A percentile compares a stretch with the other conserved stretches of the same genome.
Evolutionary conservation across 2,329 filamentous ascomycete species (phyloP).

Genomic region (Clonostachys solani): DNA sequence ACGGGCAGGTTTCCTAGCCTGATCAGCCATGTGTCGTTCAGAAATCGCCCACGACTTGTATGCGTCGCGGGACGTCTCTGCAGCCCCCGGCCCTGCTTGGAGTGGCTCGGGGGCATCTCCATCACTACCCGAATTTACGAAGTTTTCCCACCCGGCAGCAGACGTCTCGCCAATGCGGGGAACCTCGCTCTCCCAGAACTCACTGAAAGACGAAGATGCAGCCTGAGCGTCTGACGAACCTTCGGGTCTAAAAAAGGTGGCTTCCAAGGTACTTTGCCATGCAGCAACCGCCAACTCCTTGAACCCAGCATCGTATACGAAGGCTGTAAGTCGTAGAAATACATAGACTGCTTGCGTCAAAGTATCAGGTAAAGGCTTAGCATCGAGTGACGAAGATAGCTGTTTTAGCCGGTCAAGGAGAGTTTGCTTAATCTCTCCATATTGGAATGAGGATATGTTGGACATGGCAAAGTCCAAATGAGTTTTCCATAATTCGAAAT

Average conservation of each 20-base stretch:
- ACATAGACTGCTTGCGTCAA: slow-evolving; percentile 53
- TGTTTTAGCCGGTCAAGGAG: slow-evolving; percentile 47
- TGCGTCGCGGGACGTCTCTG: slow-evolving; percentile 28
- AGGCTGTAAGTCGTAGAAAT: slow-evolving; percentile 68
- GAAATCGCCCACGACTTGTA: slow-evolving; percentile 47
- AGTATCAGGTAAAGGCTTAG: slow-evolving; percentile 1
- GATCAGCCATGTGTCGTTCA: slow-evolving; percentile 46
- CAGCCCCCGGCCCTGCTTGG: slow-evolving; percentile 4
- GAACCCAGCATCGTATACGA: slow-evolving; percentile 75
- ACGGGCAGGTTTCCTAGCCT: slow-evolving; percentile 61
- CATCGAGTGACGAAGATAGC: slow-evolving; percentile 4
- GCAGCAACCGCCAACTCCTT: slow-evolving; percentile 70
- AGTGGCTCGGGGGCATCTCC: slow-evolving; percentile 34
- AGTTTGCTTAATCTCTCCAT: slow-evolving; percentile 57
- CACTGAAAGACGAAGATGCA: slow-evolving; percentile 46
- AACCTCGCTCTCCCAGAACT: slow-evolving; percentile 86
- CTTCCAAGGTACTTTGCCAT: slow-evolving; percentile 81
- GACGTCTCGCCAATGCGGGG: slow-evolving; percentile 71
- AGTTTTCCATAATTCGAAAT: slow-evolving; percentile 64
- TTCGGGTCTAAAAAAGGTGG: slow-evolving; percentile 58
- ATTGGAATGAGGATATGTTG: slow-evolving; percentile 61
- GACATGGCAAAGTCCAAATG: slow-evolving; percentile 72
- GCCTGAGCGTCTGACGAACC: slow-evolving; percentile 14
- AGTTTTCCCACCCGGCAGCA: slow-evolving; percentile 68
- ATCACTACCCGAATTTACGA: slow-evolving; percentile 25